Evolutionary conservation across 768 basidiomycete species (phyloP).

Genomic region (Suillus spraguei): DNA sequence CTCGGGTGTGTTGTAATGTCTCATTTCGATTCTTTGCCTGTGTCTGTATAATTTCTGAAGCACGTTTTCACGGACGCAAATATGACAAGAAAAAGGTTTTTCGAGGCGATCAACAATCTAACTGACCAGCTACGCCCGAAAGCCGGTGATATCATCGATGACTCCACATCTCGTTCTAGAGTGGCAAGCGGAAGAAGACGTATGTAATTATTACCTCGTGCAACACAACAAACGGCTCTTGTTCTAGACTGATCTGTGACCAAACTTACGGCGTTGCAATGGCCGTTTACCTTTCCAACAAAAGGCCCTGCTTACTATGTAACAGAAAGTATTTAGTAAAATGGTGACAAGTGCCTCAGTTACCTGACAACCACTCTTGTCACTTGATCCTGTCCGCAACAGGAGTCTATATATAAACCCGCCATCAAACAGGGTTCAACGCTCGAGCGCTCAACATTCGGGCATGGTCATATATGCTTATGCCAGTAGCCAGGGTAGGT

Average conservation of each 20-base stretch:
- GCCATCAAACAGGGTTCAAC: too few relatives aligned
- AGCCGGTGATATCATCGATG: slow-evolving; percentile 1
- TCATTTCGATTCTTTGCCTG: not conserved
- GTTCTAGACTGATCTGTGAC: too few relatives aligned
- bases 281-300: too few relatives aligned
- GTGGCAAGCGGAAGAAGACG: not conserved
- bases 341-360: too few relatives aligned
- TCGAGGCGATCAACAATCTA: slow-evolving; percentile 1
- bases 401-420: too few relatives aligned
- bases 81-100: not conserved
- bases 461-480: not conserved
- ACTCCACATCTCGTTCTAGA: slow-evolving; percentile 7
- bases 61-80: slow-evolving; percentile 12
- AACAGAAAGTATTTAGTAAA: too few relatives aligned
- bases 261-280: too few relatives aligned
- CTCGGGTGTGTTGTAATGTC: not conserved
- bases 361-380: too few relatives aligned
- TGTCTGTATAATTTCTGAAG: not conserved
- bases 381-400: too few relatives aligned
- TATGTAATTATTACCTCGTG: slow-evolving; percentile 45
- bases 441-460: not conserved
- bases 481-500: not conserved
- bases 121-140: not conserved
- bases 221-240: slow-evolving; percentile 43
- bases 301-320: too few relatives aligned